Evolutionary conservation across 495 filamentous ascomycete genomes (phyloP).

Genomic region (Penicilliopsis zonata): DNA sequence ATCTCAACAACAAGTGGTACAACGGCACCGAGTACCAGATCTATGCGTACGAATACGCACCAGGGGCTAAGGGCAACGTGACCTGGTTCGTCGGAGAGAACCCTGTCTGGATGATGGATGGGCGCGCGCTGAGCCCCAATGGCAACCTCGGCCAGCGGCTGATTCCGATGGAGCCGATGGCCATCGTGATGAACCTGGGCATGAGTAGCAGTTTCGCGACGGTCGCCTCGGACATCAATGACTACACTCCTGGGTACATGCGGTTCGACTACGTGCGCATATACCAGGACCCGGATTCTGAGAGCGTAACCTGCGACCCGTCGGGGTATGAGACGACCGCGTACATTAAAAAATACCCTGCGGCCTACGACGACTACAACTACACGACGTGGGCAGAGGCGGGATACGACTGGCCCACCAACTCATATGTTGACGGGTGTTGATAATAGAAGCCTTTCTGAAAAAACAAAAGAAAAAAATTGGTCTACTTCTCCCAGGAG

Average conservation of each 20-base stretch:
- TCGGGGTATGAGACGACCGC: slow-evolving; percentile 52
- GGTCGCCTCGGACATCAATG: slow-evolving; percentile 41
- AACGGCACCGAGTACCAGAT: slow-evolving; percentile 59
- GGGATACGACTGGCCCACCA: slow-evolving; percentile 36
- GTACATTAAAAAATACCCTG: slow-evolving; percentile 56
- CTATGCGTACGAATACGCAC: slow-evolving; percentile 62
- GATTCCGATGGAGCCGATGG: slow-evolving; percentile 60
- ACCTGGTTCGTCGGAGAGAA: slow-evolving; percentile 58
- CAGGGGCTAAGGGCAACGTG: slow-evolving; percentile 47
- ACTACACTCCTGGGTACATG: slow-evolving; percentile 57
- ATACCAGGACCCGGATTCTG: slow-evolving; percentile 51
- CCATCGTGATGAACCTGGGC: slow-evolving; percentile 59
- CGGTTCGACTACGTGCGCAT: slow-evolving; percentile 65
- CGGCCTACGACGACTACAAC: slow-evolving; percentile 55
- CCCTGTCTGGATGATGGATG: slow-evolving; percentile 56
- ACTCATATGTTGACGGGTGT: slow-evolving; percentile 35
- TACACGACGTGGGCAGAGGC: slow-evolving; percentile 36
- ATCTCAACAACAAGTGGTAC: slow-evolving; percentile 69
- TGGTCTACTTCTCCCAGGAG: no score
- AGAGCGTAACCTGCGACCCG: slow-evolving; percentile 60
- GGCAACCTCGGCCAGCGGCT: slow-evolving; percentile 62
- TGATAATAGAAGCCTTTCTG: no score
- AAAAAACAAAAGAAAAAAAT: no score
- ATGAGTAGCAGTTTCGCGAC: slow-evolving; percentile 58
- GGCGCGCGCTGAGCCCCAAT: slow-evolving; percentile 52